Evolutionary conservation across 257 asterid genomes (phyloP).

Genomic region (Gentiana straminea): DNA sequence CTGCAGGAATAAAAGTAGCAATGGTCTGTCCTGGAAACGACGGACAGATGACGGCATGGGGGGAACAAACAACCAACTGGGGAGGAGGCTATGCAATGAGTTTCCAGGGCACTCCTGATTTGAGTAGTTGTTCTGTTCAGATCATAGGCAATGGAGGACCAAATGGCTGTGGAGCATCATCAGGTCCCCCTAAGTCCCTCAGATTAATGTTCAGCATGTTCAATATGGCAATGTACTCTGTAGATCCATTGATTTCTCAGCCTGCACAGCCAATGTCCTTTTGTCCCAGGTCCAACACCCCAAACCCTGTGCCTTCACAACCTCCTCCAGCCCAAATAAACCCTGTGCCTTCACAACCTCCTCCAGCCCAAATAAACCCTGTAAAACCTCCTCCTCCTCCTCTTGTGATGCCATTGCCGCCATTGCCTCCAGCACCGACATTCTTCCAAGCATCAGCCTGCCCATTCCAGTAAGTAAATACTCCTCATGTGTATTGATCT

Average conservation of each 20-base stretch:
- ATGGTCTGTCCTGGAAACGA: constrained; percentile 69
- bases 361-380: constrained; percentile 1
- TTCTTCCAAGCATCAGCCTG: constrained; percentile 69
- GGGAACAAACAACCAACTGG: constrained; percentile 74
- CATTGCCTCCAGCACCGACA: constrained; percentile 27
- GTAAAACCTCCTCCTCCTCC: constrained; percentile 16
- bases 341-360: constrained; percentile 8
- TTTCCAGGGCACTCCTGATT: constrained; percentile 58
- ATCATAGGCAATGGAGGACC: constrained; percentile 39
- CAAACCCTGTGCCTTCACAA: constrained; percentile 14
- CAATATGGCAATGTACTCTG: constrained; percentile 54
- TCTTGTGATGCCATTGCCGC: constrained; percentile 20
- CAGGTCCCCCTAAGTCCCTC: constrained; percentile 44
- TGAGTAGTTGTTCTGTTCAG: constrained; percentile 55
- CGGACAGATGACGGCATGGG: constrained; percentile 42
- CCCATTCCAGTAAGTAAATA: constrained; percentile 54
- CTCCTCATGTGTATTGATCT: neutral
- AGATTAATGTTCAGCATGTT: constrained; percentile 51
- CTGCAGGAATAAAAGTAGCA: constrained; percentile 59
- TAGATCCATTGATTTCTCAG: constrained; percentile 70
- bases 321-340: constrained; percentile 16
- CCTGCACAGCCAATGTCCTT: constrained; percentile 60
- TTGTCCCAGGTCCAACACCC: constrained; percentile 40
- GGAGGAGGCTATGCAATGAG: constrained; percentile 57
- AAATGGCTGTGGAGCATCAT: constrained; percentile 42